Percentiles rank a stretch among this genome's conserved stretches.
phyloP scores from a whole-genome alignment of 768 basidiomycete genomes.

The Sporobolomyces pararoseus region DNA sequence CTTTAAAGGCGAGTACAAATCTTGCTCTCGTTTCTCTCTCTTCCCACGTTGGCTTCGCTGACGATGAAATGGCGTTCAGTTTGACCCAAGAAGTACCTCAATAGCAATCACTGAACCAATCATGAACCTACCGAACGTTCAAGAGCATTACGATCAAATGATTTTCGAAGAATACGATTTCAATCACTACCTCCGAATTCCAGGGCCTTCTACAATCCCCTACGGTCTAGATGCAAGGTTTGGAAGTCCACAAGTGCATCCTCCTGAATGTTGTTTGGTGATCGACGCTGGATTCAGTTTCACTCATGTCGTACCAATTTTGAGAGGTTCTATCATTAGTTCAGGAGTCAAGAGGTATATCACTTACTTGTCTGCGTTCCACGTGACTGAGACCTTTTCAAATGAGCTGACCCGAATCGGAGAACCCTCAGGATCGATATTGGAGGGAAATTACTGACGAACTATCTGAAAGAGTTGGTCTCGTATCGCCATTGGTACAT shows the following conservation, averaged over 20 bases:
- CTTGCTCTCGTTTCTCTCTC: not conserved
- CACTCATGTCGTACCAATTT: constrained; percentile 82
- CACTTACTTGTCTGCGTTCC: constrained; percentile 8
- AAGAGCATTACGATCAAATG: constrained; percentile 90
- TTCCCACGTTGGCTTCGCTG: too few species aligned
- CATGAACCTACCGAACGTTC: constrained; percentile 86
- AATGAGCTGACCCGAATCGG: not conserved
- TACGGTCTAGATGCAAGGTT: constrained; percentile 56
- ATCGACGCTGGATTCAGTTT: constrained; percentile 92
- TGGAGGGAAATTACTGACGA: constrained; percentile 90
- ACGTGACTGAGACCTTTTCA: too few species aligned
- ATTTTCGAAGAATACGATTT: constrained; percentile 97
- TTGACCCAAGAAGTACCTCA: constrained; percentile 55
- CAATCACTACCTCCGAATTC: constrained; percentile 69
- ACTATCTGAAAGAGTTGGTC: constrained; percentile 87
- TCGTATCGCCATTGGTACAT: constrained; percentile 97
- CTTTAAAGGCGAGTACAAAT: constrained; percentile 53
- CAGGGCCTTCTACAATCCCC: constrained; percentile 75
- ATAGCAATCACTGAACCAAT: constrained; percentile 89
- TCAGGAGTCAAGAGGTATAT: constrained; percentile 78
- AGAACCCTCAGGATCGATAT: constrained; percentile 71
- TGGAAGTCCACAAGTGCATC: constrained; percentile 38
- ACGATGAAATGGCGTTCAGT: constrained; percentile 42
- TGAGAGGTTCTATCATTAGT: constrained; percentile 71
- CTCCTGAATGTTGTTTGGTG: constrained; percentile 73